phyloP scores from a whole-genome alignment of 306 rosid genomes.

The Cicer pinnatifidum region DNA sequence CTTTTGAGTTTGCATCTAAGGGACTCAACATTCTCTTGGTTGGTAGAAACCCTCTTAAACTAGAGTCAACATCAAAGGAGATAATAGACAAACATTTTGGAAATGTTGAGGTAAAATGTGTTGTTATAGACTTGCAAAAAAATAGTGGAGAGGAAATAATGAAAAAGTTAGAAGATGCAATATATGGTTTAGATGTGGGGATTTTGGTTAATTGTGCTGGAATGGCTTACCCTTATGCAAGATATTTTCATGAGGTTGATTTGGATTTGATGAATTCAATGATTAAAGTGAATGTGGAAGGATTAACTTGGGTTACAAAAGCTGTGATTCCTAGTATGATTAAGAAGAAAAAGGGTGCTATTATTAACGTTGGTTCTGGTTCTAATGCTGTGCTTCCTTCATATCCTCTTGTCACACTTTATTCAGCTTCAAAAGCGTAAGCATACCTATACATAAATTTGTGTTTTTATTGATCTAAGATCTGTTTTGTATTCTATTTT shows the following conservation, averaged over 20 bases:
- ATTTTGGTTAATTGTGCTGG: conserved; percentile 48
- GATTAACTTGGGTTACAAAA: conserved; percentile 55
- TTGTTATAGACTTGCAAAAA: conserved; percentile 45
- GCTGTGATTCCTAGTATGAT: conserved; percentile 61
- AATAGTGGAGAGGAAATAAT: conserved; percentile 49
- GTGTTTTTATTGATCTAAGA: neutral
- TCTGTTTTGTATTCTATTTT: neutral
- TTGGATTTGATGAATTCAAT: conserved; percentile 41
- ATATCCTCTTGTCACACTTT: conserved; percentile 52
- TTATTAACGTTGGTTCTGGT: conserved; percentile 64
- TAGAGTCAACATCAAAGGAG: conserved; percentile 44
- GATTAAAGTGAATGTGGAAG: conserved; percentile 53
- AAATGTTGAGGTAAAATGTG: conserved; percentile 34
- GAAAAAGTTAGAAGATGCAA: conserved; percentile 40
- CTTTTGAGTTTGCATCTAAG: conserved; percentile 59
- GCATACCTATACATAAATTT: conserved; percentile 8
- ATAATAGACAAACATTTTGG: conserved; percentile 14
- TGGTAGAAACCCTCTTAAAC: conserved; percentile 49
- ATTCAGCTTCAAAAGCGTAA: conserved; percentile 68
- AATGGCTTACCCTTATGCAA: conserved; percentile 46
- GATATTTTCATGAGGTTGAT: conserved; percentile 53
- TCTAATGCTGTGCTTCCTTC: conserved; percentile 52
- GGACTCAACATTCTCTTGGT: conserved; percentile 71
- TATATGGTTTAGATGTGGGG: conserved; percentile 48
- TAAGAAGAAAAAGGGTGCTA: conserved; percentile 61